These are phyloP conservation scores for Microcera coccophila DNA, from an alignment of 2,329 filamentous ascomycete genomes.

Conservation along the genomic window DNA sequence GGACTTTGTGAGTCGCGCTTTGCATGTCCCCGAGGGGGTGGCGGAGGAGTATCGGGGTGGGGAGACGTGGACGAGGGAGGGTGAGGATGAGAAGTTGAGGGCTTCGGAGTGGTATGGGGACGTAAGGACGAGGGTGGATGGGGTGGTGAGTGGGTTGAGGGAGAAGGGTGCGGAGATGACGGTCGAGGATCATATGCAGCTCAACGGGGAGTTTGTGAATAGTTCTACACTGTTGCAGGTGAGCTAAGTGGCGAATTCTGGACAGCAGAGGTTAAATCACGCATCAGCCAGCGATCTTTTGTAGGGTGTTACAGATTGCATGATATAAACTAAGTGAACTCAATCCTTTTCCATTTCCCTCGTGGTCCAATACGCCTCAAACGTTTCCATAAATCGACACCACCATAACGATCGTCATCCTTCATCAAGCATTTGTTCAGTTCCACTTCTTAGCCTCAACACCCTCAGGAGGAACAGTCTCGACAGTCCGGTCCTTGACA, in stretches of 20 bases:
- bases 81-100: conserved; percentile 24
- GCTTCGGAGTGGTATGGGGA: conserved; percentile 27
- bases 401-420: no score
- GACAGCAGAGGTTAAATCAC: no score
- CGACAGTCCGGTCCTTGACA: conserved; percentile 67
- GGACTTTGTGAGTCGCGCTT: conserved; percentile 39
- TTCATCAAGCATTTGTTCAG: no score
- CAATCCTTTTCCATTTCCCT: no score
- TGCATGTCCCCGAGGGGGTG: conserved; percentile 28
- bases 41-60: conserved; percentile 23
- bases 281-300: no score
- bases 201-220: conserved; percentile 8
- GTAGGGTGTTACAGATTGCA: no score
- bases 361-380: no score
- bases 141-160: conserved; percentile 10
- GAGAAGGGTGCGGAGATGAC: conserved; percentile 21
- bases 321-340: no score
- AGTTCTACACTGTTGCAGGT: no score
- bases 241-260: no score
- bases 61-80: conserved; percentile 22
- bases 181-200: conserved; percentile 12
- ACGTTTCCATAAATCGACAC: no score
- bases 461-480: conserved; percentile 70
- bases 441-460: conserved; percentile 72
- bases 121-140: conserved; percentile 12